These are phyloP conservation scores for Paramecium octaurelia DNA, from an alignment of 73 alveolate species.

Conservation along the genomic window DNA sequence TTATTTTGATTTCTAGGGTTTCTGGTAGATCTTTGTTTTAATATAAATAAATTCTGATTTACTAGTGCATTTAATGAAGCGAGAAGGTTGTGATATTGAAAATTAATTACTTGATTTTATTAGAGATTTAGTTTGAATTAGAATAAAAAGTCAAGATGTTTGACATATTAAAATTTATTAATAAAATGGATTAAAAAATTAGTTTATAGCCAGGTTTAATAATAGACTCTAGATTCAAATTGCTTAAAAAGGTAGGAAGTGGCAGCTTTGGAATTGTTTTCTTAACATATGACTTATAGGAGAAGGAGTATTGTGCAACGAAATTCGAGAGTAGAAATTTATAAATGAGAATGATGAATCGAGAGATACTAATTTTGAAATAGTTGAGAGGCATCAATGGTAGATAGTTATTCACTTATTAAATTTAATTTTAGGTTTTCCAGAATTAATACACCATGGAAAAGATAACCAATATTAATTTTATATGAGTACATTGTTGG, in stretches of 20 bases:
- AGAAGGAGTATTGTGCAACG: constrained; percentile 3
- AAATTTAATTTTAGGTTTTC: constrained; percentile 45
- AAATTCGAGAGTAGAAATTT: not conserved
- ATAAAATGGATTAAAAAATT: not conserved
- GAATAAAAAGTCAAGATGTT: not conserved
- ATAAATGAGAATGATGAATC: constrained; percentile 16
- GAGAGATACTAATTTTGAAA: constrained; percentile 3
- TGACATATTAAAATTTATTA: not conserved
- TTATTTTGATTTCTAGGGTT: too few relatives aligned
- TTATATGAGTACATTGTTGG: constrained; percentile 82
- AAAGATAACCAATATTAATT: constrained; percentile 72
- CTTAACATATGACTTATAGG: not conserved
- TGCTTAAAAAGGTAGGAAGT: not conserved
- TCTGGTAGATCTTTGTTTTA: too few relatives aligned
- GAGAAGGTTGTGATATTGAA: not conserved
- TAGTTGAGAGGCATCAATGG: constrained; percentile 5
- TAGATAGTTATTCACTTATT: not conserved
- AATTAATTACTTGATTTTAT: not conserved
- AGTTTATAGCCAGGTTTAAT: not conserved
- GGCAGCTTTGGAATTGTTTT: constrained; percentile 36
- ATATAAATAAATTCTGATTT: not conserved
- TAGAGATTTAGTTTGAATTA: not conserved
- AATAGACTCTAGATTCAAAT: not conserved
- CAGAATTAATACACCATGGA: constrained; percentile 63
- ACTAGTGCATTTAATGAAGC: not conserved